Conservation (phyloP, 2,329 filamentous ascomycete species). For the Metarhizium brunneum region DNA sequence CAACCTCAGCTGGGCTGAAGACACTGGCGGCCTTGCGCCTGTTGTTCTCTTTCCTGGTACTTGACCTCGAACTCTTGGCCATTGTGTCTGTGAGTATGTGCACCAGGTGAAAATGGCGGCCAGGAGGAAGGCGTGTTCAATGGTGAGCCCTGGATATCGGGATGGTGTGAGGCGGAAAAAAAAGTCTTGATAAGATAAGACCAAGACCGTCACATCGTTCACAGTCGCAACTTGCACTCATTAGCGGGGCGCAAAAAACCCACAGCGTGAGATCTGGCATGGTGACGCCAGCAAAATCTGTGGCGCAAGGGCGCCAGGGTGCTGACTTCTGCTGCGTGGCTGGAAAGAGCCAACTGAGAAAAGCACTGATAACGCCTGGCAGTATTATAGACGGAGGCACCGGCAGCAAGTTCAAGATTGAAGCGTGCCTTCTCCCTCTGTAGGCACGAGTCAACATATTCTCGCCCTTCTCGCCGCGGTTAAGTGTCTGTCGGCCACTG, state of each 20-base stretch:
- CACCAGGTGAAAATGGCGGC: background rate
- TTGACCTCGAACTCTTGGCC: conserved; percentile 81
- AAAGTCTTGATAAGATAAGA: background rate
- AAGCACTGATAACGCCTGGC: too few relatives aligned
- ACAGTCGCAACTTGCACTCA: background rate
- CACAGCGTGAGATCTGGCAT: too few relatives aligned
- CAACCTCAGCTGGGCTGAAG: conserved; percentile 74
- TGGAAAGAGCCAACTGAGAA: background rate
- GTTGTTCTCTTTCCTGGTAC: conserved; percentile 74
- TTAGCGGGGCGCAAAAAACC: background rate
- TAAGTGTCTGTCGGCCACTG: background rate
- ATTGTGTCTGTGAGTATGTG: conserved; percentile 37
- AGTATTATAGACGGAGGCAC: too few relatives aligned
- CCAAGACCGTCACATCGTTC: background rate
- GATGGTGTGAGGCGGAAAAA: background rate
- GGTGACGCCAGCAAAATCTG: too few relatives aligned
- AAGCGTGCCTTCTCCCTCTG: too few relatives aligned
- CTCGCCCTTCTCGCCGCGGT: too few relatives aligned
- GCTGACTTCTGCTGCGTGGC: background rate
- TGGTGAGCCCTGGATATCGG: too few relatives aligned
- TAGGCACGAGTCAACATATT: too few relatives aligned
- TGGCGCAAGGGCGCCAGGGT: background rate
- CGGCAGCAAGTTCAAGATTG: too few relatives aligned
- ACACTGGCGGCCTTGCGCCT: conserved; percentile 68
- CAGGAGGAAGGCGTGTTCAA: background rate